Evolutionary conservation across 345 rosid genomes (phyloP).

Genomic region (Heritiera fomes): DNA sequence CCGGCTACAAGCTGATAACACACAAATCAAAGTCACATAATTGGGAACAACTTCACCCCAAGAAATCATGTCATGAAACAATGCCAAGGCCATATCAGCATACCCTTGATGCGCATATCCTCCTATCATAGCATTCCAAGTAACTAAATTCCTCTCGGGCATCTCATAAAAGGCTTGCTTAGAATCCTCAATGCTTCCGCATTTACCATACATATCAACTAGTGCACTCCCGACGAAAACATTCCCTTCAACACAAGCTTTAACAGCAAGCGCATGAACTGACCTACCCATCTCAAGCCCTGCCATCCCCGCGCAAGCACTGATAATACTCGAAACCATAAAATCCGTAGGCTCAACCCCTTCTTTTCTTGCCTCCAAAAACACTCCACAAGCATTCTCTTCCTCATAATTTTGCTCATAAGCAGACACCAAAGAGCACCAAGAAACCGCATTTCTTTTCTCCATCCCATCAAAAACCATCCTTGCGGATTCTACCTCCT

Average conservation of each 20-base stretch:
- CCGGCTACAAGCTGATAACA: slow-evolving; percentile 86
- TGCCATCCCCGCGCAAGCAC: slow-evolving; percentile 74
- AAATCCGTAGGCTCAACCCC: slow-evolving; percentile 61
- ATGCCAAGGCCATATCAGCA: slow-evolving; percentile 52
- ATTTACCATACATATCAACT: slow-evolving; percentile 94
- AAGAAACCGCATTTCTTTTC: slow-evolving; percentile 73
- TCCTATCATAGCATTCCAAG: slow-evolving; percentile 73
- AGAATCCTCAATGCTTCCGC: slow-evolving; percentile 68
- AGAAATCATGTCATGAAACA: slow-evolving; percentile 59
- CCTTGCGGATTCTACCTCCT: slow-evolving; percentile 47
- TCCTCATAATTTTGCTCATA: slow-evolving; percentile 62
- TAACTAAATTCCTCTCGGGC: slow-evolving; percentile 66
- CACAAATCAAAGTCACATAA: slow-evolving; percentile 66
- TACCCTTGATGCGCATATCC: slow-evolving; percentile 82
- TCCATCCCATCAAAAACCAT: slow-evolving; percentile 54
- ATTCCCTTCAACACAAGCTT: slow-evolving; percentile 62
- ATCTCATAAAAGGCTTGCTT: slow-evolving; percentile 56
- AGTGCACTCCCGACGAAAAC: slow-evolving; percentile 76
- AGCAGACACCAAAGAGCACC: slow-evolving; percentile 73
- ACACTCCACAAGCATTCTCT: slow-evolving; percentile 63
- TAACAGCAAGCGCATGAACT: slow-evolving; percentile 65
- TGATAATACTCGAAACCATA: slow-evolving; percentile 63
- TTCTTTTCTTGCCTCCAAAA: slow-evolving; percentile 48
- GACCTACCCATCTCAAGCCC: slow-evolving; percentile 72
- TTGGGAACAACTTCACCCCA: slow-evolving; percentile 51